Conservation (phyloP, 495 filamentous ascomycete species). For the Tuber brumale region DNA sequence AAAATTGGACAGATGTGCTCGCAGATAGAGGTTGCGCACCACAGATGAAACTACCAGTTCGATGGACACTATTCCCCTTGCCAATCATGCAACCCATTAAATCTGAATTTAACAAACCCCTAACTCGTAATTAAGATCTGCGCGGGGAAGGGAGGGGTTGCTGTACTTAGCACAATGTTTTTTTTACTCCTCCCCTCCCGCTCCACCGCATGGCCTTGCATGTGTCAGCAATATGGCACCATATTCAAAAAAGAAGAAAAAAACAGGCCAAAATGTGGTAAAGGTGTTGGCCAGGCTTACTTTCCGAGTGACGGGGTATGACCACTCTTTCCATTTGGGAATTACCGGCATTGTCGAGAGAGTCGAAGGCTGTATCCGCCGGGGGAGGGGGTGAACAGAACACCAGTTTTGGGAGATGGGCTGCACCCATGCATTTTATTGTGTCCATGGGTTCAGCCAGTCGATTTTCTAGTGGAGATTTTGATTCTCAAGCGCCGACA, state of each 20-base stretch:
- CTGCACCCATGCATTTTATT: no score
- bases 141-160: neutral
- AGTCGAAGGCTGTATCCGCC: neutral
- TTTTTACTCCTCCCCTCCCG: neutral
- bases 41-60: neutral
- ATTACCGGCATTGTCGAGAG: neutral
- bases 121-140: neutral
- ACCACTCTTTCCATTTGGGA: neutral
- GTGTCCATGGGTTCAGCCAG: no score
- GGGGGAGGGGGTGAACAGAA: no score
- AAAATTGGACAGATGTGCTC: neutral
- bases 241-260: neutral
- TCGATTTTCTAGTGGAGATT: no score
- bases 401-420: no score
- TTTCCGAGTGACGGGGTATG: neutral
- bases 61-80: neutral
- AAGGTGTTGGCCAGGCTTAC: neutral
- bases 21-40: neutral
- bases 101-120: neutral
- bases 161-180: neutral
- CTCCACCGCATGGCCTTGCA: neutral
- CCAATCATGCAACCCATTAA: neutral
- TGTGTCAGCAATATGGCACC: neutral
- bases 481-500: no score
- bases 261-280: neutral